Conservation (phyloP, 2,329 filamentous ascomycete genomes). For the Epichloe typhina region DNA sequence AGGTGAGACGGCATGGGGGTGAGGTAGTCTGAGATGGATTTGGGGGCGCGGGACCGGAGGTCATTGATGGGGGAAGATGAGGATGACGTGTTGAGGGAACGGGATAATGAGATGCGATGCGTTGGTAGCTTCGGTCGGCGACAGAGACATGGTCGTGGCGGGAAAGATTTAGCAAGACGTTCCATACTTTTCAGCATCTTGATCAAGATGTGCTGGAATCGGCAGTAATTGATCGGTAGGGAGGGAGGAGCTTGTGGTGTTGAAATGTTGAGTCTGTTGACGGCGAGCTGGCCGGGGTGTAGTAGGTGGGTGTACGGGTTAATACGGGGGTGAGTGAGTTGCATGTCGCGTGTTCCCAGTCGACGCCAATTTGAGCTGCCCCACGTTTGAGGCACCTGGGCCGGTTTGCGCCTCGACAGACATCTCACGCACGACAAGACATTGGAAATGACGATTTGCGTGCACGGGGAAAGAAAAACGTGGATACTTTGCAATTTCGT, state of each 20-base stretch:
- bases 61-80: not conserved
- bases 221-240: not conserved
- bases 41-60: slow-evolving; percentile 10
- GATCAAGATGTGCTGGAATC: not conserved
- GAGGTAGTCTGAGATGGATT: slow-evolving; percentile 30
- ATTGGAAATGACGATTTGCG: too few relatives aligned
- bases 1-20: slow-evolving; percentile 51
- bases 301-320: too few relatives aligned
- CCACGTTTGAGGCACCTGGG: not conserved
- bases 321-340: not conserved
- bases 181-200: not conserved
- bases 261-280: not conserved
- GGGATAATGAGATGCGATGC: not conserved
- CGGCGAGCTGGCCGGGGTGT: not conserved
- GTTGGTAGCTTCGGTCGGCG: not conserved
- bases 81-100: not conserved
- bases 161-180: not conserved
- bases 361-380: not conserved
- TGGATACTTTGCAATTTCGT: too few relatives aligned
- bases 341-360: too few relatives aligned
- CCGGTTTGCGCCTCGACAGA: too few relatives aligned
- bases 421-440: too few relatives aligned
- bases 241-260: not conserved
- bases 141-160: not conserved
- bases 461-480: too few relatives aligned